phyloP scores from a whole-genome alignment of 176 grass and related monocot genomes.

The Ensete glaucum region DNA sequence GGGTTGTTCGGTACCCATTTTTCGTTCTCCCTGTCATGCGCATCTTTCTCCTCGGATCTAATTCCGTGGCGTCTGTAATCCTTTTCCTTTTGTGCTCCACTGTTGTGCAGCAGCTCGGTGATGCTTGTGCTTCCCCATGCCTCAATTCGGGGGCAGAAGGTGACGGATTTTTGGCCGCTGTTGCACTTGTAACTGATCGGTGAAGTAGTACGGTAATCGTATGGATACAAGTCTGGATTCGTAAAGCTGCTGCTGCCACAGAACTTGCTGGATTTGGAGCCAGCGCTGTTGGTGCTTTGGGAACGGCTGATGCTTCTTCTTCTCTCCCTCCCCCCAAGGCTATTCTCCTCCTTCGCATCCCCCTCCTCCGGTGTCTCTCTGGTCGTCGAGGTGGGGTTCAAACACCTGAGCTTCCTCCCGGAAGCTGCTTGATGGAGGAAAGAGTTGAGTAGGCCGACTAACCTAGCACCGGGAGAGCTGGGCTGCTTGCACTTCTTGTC shows the following conservation, averaged over 20 bases:
- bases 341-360: background rate
- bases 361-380: background rate
- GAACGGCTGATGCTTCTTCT: background rate
- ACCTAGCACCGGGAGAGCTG: background rate
- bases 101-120: no score
- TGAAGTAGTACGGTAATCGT: background rate
- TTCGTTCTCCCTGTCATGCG: background rate
- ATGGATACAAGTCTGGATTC: background rate
- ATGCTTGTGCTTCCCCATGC: background rate
- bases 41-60: background rate
- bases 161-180: no score
- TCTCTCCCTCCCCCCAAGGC: background rate
- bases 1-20: background rate
- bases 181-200: no score
- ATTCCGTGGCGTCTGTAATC: background rate
- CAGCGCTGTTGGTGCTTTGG: background rate
- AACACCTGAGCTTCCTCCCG: constrained; percentile 1
- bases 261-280: constrained; percentile 1
- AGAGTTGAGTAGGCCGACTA: constrained; percentile 1
- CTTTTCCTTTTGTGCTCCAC: no score
- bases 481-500: background rate
- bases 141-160: no score
- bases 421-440: background rate
- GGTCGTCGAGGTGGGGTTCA: background rate
- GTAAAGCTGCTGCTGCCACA: constrained; percentile 8